phyloP scores from a whole-genome alignment of 2,329 filamentous ascomycete genomes.

The Fusarium sp. region DNA sequence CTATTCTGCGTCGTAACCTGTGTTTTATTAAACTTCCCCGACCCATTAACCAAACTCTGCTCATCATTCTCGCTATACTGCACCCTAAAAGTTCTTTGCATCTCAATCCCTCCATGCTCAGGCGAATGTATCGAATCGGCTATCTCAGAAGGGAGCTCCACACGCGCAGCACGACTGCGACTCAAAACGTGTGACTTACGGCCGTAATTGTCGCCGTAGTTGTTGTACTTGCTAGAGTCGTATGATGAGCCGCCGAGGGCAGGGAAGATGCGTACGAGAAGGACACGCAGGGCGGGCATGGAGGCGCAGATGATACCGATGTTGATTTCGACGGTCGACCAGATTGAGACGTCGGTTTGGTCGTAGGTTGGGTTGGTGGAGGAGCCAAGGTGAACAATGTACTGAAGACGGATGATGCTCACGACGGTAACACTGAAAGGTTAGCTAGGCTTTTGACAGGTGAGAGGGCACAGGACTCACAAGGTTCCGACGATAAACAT shows the following conservation, averaged over 20 bases:
- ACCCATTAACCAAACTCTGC: slow-evolving; percentile 30
- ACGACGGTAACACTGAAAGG: slow-evolving; percentile 45
- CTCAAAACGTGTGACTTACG: slow-evolving; percentile 38
- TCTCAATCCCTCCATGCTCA: slow-evolving; percentile 40
- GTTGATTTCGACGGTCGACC: slow-evolving; percentile 53
- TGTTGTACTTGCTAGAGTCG: slow-evolving; percentile 42
- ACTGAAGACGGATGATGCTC: slow-evolving; percentile 47
- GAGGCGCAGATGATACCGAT: slow-evolving; percentile 53
- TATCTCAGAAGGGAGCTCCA: slow-evolving; percentile 36
- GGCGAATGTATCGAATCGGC: slow-evolving; percentile 29
- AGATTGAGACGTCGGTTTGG: slow-evolving; percentile 45
- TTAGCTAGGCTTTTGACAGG: not conserved
- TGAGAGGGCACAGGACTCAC: slow-evolving; percentile 35
- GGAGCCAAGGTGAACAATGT: slow-evolving; percentile 43
- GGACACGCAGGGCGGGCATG: slow-evolving; percentile 48
- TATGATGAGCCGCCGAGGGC: slow-evolving; percentile 40
- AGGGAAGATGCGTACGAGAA: slow-evolving; percentile 48
- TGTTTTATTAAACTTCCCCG: slow-evolving; percentile 8
- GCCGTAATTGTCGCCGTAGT: slow-evolving; percentile 36
- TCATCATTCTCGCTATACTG: slow-evolving; percentile 44
- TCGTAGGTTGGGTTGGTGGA: slow-evolving; percentile 48
- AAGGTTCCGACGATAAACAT: slow-evolving; percentile 59
- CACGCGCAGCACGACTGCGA: slow-evolving; percentile 33
- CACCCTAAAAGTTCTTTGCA: slow-evolving; percentile 41
- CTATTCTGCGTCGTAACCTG: slow-evolving; percentile 20